Conservation (phyloP, 2,329 filamentous ascomycete genomes). For the Epichloe brachyelytri region DNA sequence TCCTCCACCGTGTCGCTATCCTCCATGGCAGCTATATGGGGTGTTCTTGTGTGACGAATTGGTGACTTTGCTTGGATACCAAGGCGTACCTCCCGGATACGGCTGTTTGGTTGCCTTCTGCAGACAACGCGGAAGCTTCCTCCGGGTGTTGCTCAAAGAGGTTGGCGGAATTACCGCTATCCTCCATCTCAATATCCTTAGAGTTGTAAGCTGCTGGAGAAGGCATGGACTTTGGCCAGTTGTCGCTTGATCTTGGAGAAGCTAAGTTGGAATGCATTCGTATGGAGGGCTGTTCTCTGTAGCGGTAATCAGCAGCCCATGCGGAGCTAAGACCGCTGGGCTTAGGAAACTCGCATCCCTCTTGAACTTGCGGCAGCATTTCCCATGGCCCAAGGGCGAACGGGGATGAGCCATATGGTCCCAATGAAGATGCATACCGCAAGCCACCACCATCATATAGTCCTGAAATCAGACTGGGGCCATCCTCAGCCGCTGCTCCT, state of each 20-base stretch:
- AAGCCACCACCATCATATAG: slow-evolving; percentile 4
- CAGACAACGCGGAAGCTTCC: slow-evolving; percentile 1
- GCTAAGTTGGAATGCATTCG: neutral
- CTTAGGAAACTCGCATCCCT: slow-evolving; percentile 21
- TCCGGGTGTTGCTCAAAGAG: slow-evolving; percentile 5
- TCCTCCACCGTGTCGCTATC: slow-evolving; percentile 6
- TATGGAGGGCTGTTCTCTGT: slow-evolving; percentile 8
- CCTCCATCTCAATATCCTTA: neutral
- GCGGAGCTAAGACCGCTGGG: slow-evolving; percentile 20
- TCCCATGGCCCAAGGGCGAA: slow-evolving; percentile 9
- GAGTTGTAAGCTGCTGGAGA: neutral
- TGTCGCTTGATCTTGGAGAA: slow-evolving; percentile 4
- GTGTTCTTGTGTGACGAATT: neutral
- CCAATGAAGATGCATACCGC: slow-evolving; percentile 4
- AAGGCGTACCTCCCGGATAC: neutral
- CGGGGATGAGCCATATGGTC: slow-evolving; percentile 10
- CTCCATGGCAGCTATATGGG: neutral
- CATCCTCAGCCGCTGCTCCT: neutral
- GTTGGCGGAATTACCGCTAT: slow-evolving; percentile 2
- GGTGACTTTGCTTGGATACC: neutral
- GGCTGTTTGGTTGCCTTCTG: neutral
- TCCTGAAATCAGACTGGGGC: slow-evolving; percentile 4
- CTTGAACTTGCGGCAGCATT: slow-evolving; percentile 7
- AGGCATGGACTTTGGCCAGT: slow-evolving; percentile 1
- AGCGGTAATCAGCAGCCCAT: slow-evolving; percentile 17